phyloP scores from a whole-genome alignment of 306 rosid genomes.

The Vachellia collinsii region DNA sequence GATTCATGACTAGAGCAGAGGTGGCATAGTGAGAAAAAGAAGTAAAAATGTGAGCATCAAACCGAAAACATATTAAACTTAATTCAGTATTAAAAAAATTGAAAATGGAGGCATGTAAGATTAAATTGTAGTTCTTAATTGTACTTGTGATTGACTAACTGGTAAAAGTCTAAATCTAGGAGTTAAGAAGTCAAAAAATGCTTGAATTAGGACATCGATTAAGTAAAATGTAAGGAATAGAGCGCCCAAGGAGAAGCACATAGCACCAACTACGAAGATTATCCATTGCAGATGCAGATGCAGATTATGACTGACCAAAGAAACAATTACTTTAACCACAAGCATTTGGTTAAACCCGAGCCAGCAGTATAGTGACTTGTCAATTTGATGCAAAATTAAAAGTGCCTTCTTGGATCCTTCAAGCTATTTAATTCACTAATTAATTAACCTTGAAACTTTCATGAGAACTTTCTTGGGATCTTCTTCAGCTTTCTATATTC shows the following conservation, averaged over 20 bases:
- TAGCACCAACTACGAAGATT: constrained; percentile 33
- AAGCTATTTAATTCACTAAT: background rate
- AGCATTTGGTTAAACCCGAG: constrained; percentile 30
- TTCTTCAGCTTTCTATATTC: constrained; percentile 33
- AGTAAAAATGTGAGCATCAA: background rate
- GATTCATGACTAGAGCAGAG: background rate
- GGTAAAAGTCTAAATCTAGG: constrained; percentile 24
- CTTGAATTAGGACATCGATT: constrained; percentile 3
- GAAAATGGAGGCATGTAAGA: background rate
- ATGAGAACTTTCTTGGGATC: constrained; percentile 37
- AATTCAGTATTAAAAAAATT: background rate
- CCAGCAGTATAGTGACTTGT: constrained; percentile 10
- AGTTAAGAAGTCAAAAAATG: constrained; percentile 31
- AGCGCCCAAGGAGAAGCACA: background rate
- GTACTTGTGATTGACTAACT: background rate
- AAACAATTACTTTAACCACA: constrained; percentile 36
- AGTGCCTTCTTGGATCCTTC: constrained; percentile 43
- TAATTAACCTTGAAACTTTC: background rate
- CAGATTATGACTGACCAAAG: constrained; percentile 24
- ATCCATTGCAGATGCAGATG: constrained; percentile 26
- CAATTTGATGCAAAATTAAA: background rate
- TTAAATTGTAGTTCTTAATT: background rate
- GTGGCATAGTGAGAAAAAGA: background rate
- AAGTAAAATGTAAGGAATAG: constrained; percentile 33
- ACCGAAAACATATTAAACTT: background rate